phyloP scores from a whole-genome alignment of 495 filamentous ascomycete genomes.

The Hyaloscypha bicolor region DNA sequence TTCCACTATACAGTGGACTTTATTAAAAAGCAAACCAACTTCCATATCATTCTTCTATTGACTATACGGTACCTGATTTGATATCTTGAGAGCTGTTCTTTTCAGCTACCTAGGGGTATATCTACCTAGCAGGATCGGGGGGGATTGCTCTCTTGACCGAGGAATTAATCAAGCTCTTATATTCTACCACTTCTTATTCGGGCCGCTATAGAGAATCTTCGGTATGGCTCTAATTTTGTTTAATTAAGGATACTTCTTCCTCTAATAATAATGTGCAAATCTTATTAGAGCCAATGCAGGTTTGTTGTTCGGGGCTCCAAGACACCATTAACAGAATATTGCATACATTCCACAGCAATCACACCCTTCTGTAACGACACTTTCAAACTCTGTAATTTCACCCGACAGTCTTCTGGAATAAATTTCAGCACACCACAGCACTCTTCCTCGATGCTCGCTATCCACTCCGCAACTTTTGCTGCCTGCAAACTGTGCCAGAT shows the following conservation, averaged over 20 bases:
- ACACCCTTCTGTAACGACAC: slow-evolving; percentile 9
- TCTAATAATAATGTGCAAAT: slow-evolving; percentile 16
- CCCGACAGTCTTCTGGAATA: slow-evolving; percentile 20
- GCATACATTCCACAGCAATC: slow-evolving; percentile 28
- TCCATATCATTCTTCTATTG: slow-evolving; percentile 5
- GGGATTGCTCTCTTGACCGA: slow-evolving; percentile 11
- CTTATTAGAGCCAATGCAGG: slow-evolving; percentile 15
- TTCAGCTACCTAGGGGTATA: slow-evolving; percentile 9
- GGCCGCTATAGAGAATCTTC: not conserved
- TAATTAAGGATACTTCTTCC: slow-evolving; percentile 5
- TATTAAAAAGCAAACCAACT: slow-evolving; percentile 10
- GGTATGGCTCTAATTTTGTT: slow-evolving; percentile 1
- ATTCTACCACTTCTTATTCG: slow-evolving; percentile 12
- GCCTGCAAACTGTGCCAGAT: slow-evolving; percentile 27
- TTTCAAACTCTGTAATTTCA: slow-evolving; percentile 26
- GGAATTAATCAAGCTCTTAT: slow-evolving; percentile 14
- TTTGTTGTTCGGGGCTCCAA: slow-evolving; percentile 24
- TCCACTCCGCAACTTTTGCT: slow-evolving; percentile 29
- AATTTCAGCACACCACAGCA: slow-evolving; percentile 13
- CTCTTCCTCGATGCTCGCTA: slow-evolving; percentile 24
- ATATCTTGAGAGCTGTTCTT: slow-evolving; percentile 14
- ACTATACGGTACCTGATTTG: slow-evolving; percentile 10
- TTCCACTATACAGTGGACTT: slow-evolving; percentile 5
- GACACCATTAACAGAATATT: slow-evolving; percentile 24
- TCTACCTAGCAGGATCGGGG: slow-evolving; percentile 5